Evolutionary conservation across 1,139 yeast genomes (phyloP).

Genomic region (Diutina rugosa): DNA sequence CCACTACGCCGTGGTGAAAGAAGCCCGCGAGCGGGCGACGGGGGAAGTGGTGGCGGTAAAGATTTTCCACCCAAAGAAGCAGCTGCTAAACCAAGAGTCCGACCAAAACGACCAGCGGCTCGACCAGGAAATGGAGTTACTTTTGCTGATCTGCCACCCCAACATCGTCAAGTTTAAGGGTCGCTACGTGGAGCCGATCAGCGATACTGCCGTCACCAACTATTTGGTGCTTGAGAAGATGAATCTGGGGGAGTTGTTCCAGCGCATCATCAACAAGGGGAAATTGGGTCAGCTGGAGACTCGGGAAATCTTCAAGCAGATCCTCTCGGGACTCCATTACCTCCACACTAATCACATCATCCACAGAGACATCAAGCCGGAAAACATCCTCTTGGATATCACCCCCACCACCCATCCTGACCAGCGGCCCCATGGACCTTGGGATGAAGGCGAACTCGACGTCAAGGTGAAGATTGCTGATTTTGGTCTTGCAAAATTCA

Average conservation of each 20-base stretch:
- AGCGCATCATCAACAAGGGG: slow-evolving; percentile 52
- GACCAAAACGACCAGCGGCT: slow-evolving; percentile 38
- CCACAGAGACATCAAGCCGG: slow-evolving; percentile 85
- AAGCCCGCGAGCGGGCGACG: slow-evolving; percentile 43
- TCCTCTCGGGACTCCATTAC: slow-evolving; percentile 49
- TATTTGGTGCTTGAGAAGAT: slow-evolving; percentile 62
- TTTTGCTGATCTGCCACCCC: slow-evolving; percentile 55
- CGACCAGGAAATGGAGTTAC: slow-evolving; percentile 54
- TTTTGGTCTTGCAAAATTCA: slow-evolving; percentile 23
- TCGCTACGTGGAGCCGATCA: slow-evolving; percentile 57
- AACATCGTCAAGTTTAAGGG: slow-evolving; percentile 58
- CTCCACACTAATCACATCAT: slow-evolving; percentile 67
- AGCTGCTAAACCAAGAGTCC: slow-evolving; percentile 10
- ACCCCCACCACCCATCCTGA: slow-evolving; percentile 21
- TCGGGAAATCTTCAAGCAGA: slow-evolving; percentile 44
- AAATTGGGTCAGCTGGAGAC: slow-evolving; percentile 51
- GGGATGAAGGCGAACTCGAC: slow-evolving; percentile 52
- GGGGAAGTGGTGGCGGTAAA: slow-evolving; percentile 61
- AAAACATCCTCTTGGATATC: slow-evolving; percentile 69
- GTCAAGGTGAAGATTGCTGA: slow-evolving; percentile 67
- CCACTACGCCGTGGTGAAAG: slow-evolving; percentile 68
- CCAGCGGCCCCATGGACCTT: slow-evolving; percentile 57
- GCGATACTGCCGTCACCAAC: slow-evolving; percentile 40
- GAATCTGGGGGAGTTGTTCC: slow-evolving; percentile 64
- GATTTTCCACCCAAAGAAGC: slow-evolving; percentile 55